Conservation (phyloP, 1,284 basidiomycete genomes). For the Puccinia horiana region DNA sequence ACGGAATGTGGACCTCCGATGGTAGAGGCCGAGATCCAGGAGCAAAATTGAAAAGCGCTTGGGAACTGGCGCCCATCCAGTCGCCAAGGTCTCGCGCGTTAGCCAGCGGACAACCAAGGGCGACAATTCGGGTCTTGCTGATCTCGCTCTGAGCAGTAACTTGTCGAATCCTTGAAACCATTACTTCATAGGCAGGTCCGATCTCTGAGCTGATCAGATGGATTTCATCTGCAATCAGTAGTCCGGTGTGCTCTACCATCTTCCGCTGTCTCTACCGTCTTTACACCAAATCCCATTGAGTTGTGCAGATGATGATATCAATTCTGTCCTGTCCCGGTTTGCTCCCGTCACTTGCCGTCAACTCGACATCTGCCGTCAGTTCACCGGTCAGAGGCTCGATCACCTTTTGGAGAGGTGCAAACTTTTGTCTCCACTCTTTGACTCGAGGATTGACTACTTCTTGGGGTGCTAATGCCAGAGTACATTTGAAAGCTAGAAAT, state of each 20-base stretch:
- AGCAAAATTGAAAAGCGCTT: constrained; percentile 95
- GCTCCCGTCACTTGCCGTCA: constrained; percentile 66
- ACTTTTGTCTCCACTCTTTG: no score
- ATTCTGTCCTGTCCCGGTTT: constrained; percentile 64
- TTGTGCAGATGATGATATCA: constrained; percentile 85
- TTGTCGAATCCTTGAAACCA: constrained; percentile 90
- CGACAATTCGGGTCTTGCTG: constrained; percentile 85
- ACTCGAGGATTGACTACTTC: constrained; percentile 8
- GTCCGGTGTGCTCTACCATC: constrained; percentile 87
- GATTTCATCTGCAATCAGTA: constrained; percentile 92
- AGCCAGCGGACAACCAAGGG: constrained; percentile 89
- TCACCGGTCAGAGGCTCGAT: constrained; percentile 91
- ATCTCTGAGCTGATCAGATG: constrained; percentile 85
- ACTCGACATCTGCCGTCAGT: constrained; percentile 84
- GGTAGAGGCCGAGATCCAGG: constrained; percentile 92
- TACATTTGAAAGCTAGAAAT: neutral
- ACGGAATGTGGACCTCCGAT: constrained; percentile 95
- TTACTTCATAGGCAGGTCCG: constrained; percentile 92
- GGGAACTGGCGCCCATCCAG: constrained; percentile 92
- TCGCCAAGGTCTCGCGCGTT: constrained; percentile 94
- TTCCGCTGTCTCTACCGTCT: constrained; percentile 93
- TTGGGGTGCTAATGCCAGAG: constrained; percentile 35
- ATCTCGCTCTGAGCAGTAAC: no score
- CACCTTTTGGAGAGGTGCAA: constrained; percentile 78
- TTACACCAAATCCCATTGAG: constrained; percentile 94